A percentile compares a stretch with the other conserved stretches of the same genome.
phyloP scores from a whole-genome alignment of 116 monocot species.

The Posidonia oceanica region DNA sequence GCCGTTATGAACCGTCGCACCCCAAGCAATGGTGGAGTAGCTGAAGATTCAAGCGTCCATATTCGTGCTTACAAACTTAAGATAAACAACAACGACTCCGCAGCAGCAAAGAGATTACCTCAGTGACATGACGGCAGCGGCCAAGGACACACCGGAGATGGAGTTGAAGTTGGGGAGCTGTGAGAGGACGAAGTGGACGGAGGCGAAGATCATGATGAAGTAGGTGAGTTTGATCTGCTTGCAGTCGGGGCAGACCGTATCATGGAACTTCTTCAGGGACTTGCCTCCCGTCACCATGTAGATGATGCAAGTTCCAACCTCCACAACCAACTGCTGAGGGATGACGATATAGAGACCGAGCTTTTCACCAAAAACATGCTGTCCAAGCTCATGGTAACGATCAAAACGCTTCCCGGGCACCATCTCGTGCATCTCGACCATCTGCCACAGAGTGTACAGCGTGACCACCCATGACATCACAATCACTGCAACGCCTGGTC shows the following conservation, averaged over 20 bases:
- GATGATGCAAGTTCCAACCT: constrained; percentile 65
- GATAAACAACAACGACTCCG: too few relatives aligned
- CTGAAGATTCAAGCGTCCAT: not conserved
- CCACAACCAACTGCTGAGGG: constrained; percentile 77
- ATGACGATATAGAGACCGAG: too few relatives aligned
- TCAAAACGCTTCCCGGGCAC: not conserved
- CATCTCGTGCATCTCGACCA: constrained; percentile 24
- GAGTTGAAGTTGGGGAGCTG: constrained; percentile 91
- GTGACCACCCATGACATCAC: constrained; percentile 12
- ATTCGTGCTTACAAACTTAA: not conserved
- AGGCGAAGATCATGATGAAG: constrained; percentile 92
- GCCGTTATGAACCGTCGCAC: constrained; percentile 11
- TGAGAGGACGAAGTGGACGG: too few relatives aligned
- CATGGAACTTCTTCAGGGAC: constrained; percentile 77
- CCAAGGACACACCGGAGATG: constrained; percentile 76
- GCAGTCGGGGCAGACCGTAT: constrained; percentile 44
- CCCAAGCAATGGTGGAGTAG: constrained; percentile 30
- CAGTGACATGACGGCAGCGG: constrained; percentile 92
- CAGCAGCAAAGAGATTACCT: too few relatives aligned
- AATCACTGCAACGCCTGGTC: not conserved
- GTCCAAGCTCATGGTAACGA: not conserved
- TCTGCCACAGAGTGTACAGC: constrained; percentile 56
- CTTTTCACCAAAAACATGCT: not conserved
- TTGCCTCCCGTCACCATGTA: constrained; percentile 90
- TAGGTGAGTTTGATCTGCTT: constrained; percentile 54